Percentiles rank a stretch among this genome's conserved stretches.
These are phyloP conservation scores for Candida endomychidarum DNA, from an alignment of 805 yeast genomes.

Conservation along the genomic window DNA sequence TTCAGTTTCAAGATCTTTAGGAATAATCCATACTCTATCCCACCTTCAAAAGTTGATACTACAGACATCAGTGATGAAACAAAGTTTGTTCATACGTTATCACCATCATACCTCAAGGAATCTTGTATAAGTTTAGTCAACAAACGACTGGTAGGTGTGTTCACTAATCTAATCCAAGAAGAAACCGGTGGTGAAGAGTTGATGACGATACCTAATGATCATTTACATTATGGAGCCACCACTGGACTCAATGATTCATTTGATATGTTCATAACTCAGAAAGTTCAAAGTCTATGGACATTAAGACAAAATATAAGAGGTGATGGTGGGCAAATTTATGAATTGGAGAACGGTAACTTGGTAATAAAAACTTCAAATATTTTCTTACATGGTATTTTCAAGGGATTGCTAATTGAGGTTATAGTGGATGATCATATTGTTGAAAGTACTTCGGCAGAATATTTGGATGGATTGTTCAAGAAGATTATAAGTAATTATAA, in stretches of 20 bases:
- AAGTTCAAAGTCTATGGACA: slow-evolving; percentile 69
- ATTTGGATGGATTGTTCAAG: slow-evolving; percentile 22
- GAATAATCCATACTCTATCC: slow-evolving; percentile 55
- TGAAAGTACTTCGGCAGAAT: slow-evolving; percentile 15
- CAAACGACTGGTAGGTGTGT: slow-evolving; percentile 37
- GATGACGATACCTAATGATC: slow-evolving; percentile 34
- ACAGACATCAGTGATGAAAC: slow-evolving; percentile 34
- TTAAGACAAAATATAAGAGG: slow-evolving; percentile 69
- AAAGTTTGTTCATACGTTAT: slow-evolving; percentile 49
- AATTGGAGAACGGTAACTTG: slow-evolving; percentile 52
- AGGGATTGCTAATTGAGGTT: slow-evolving; percentile 66
- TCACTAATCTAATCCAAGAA: slow-evolving; percentile 35
- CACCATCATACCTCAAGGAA: slow-evolving; percentile 49
- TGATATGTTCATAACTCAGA: slow-evolving; percentile 53
- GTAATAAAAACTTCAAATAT: slow-evolving; percentile 66
- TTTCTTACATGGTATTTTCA: slow-evolving; percentile 70
- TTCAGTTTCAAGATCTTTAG: slow-evolving; percentile 68
- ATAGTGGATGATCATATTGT: slow-evolving; percentile 30
- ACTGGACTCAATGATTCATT: slow-evolving; percentile 57
- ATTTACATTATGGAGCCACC: slow-evolving; percentile 52
- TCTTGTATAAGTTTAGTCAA: slow-evolving; percentile 50
- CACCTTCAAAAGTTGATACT: slow-evolving; percentile 33
- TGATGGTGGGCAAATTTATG: slow-evolving; percentile 70
- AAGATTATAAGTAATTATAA: slow-evolving; percentile 31
- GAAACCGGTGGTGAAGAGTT: slow-evolving; percentile 21